Conservation (phyloP, 805 yeast species). For the Pichia manshurica region DNA sequence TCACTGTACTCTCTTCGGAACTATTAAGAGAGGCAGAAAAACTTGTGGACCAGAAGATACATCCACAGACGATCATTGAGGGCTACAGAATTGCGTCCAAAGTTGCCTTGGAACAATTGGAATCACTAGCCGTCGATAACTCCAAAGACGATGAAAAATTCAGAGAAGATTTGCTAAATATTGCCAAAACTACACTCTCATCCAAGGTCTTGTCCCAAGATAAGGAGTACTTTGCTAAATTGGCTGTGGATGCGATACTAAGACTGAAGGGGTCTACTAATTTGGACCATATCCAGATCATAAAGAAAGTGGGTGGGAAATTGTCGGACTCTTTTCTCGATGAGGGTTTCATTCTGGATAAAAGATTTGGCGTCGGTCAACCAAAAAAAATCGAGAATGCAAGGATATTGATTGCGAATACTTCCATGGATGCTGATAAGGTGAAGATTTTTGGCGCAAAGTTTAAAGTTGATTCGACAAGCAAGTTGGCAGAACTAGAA, state of each 20-base stretch:
- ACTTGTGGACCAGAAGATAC: conserved; percentile 86
- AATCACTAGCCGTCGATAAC: conserved; percentile 69
- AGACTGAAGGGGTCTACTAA: conserved; percentile 83
- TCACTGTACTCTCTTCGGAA: conserved; percentile 86
- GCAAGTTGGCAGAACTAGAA: conserved; percentile 67
- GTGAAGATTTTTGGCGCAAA: conserved; percentile 97
- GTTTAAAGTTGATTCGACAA: conserved; percentile 91
- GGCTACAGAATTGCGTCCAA: conserved; percentile 86
- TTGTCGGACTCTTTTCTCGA: conserved; percentile 88
- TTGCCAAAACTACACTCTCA: conserved; percentile 89
- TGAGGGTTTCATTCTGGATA: conserved; percentile 90
- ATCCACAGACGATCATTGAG: conserved; percentile 95
- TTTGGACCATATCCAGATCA: conserved; percentile 86
- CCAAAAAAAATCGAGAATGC: conserved; percentile 82
- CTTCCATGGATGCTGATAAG: conserved; percentile 95
- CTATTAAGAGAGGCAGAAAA: conserved; percentile 90
- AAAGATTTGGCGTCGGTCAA: conserved; percentile 90
- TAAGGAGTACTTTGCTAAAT: conserved; percentile 77
- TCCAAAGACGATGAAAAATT: conserved; percentile 52
- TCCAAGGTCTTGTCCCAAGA: conserved; percentile 95
- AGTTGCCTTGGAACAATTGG: conserved; percentile 81
- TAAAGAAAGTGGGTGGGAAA: conserved; percentile 90
- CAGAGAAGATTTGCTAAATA: conserved; percentile 71
- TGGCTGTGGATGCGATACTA: conserved; percentile 92
- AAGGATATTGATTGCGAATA: conserved; percentile 85